These are phyloP conservation scores for Angomonas ambiguus DNA, from an alignment of 208 protist species.

Conservation along the genomic window DNA sequence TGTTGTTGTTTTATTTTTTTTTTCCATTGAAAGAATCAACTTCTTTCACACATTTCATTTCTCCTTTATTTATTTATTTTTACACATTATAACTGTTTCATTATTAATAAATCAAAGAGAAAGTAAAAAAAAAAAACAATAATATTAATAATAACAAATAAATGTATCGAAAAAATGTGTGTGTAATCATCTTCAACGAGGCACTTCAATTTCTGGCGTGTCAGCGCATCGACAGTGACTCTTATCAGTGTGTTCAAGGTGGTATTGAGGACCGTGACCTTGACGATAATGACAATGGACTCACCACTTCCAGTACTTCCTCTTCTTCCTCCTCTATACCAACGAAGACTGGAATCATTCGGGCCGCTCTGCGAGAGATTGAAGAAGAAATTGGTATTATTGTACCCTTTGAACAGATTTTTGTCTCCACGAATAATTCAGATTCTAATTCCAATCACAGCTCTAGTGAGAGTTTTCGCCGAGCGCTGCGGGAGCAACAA, in stretches of 20 bases:
- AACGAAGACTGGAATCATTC: background rate
- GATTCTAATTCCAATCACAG: too few species aligned
- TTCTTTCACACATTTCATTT: too few species aligned
- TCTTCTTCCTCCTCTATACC: too few species aligned
- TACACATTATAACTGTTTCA: too few species aligned
- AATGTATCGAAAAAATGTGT: background rate
- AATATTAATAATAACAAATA: too few species aligned
- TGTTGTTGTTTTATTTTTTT: too few species aligned
- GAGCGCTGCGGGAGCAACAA: too few species aligned
- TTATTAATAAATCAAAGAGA: too few species aligned
- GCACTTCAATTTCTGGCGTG: background rate
- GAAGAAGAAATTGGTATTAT: background rate
- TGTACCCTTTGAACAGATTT: background rate
- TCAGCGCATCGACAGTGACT: background rate
- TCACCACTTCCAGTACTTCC: too few species aligned
- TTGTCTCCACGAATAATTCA: background rate
- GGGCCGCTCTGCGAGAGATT: background rate
- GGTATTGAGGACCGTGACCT: background rate
- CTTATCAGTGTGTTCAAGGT: background rate
- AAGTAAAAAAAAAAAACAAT: constrained; percentile 1
- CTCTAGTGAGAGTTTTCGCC: too few species aligned
- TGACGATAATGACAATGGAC: background rate
- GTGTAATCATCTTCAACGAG: background rate
- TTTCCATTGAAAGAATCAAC: too few species aligned
- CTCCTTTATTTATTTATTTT: too few species aligned